Percentiles rank a stretch among this genome's conserved stretches.
Conservation (phyloP, 495 filamentous ascomycete species). For the Viridothelium virens region DNA sequence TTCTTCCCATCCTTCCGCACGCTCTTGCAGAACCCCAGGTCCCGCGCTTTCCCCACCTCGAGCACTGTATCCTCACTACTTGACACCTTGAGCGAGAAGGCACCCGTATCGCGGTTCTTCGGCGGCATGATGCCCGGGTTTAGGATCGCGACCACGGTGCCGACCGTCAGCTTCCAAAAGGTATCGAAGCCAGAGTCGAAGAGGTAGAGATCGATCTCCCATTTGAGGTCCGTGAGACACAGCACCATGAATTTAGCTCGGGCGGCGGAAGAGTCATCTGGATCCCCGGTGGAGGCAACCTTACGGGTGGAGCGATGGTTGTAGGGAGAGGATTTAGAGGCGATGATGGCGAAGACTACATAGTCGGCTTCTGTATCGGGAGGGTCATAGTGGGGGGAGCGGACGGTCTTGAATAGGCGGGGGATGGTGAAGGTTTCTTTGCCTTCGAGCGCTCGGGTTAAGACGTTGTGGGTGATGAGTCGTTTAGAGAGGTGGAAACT, state of each 20-base stretch:
- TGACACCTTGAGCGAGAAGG: constrained; percentile 74
- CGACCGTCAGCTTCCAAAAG: constrained; percentile 82
- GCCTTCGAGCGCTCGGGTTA: constrained; percentile 64
- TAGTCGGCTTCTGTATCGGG: constrained; percentile 80
- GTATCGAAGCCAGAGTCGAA: constrained; percentile 85
- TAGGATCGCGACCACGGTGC: constrained; percentile 84
- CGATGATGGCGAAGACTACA: constrained; percentile 79
- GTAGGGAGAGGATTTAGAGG: constrained; percentile 73
- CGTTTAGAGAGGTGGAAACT: constrained; percentile 76
- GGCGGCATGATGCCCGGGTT: constrained; percentile 90
- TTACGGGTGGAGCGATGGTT: constrained; percentile 52
- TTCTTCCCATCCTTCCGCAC: constrained; percentile 73
- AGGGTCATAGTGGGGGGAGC: constrained; percentile 72
- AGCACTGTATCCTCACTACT: constrained; percentile 81
- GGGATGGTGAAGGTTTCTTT: constrained; percentile 76
- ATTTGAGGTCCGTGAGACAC: constrained; percentile 77
- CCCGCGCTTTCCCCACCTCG: constrained; percentile 76
- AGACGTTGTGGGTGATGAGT: constrained; percentile 69
- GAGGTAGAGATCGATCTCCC: constrained; percentile 83
- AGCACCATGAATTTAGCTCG: constrained; percentile 79
- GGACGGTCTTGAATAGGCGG: constrained; percentile 71
- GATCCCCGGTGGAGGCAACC: constrained; percentile 25
- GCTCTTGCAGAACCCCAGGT: constrained; percentile 82
- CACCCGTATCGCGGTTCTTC: constrained; percentile 63
- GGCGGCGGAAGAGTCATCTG: constrained; percentile 41